Evolutionary conservation across 2,329 filamentous ascomycete species (phyloP).

Genomic region (Paraphoma sp.): DNA sequence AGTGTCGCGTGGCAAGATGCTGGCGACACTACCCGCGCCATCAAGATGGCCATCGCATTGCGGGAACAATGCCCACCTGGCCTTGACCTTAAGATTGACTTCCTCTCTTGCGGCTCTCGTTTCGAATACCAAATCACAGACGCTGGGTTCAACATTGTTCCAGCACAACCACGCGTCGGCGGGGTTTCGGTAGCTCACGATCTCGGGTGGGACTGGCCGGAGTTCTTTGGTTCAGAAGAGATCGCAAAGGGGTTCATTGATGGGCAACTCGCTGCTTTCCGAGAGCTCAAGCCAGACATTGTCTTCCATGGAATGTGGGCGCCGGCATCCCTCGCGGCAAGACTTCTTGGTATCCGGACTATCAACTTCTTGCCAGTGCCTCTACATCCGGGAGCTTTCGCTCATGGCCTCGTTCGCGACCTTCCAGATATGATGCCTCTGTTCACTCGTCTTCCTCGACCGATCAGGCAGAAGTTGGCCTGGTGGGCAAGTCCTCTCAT

Average conservation of each 20-base stretch:
- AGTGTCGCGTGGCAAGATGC: constrained; percentile 44
- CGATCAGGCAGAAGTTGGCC: constrained; percentile 32
- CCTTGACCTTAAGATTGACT: constrained; percentile 34
- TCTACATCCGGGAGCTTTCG: constrained; percentile 33
- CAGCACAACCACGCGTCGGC: constrained; percentile 37
- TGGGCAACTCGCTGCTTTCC: constrained; percentile 38
- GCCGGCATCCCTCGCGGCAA: constrained; percentile 38
- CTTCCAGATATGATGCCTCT: constrained; percentile 42
- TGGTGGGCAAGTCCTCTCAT: constrained; percentile 35
- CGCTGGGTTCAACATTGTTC: constrained; percentile 41
- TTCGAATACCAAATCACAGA: constrained; percentile 41
- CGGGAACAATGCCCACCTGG: constrained; percentile 35
- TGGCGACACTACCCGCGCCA: constrained; percentile 41
- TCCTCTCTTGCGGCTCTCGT: constrained; percentile 38
- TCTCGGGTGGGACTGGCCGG: constrained; percentile 43
- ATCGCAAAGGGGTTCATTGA: constrained; percentile 41
- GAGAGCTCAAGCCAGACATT: constrained; percentile 37
- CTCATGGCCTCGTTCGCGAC: constrained; percentile 39
- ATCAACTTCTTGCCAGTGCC: constrained; percentile 43
- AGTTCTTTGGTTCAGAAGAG: constrained; percentile 42
- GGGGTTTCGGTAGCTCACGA: constrained; percentile 41
- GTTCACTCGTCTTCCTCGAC: constrained; percentile 38
- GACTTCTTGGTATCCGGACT: constrained; percentile 37
- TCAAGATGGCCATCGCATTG: constrained; percentile 37
- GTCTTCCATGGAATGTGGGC: constrained; percentile 46